Conservation (phyloP, 257 asterid genomes). For the Ophiorrhiza pumila region DNA sequence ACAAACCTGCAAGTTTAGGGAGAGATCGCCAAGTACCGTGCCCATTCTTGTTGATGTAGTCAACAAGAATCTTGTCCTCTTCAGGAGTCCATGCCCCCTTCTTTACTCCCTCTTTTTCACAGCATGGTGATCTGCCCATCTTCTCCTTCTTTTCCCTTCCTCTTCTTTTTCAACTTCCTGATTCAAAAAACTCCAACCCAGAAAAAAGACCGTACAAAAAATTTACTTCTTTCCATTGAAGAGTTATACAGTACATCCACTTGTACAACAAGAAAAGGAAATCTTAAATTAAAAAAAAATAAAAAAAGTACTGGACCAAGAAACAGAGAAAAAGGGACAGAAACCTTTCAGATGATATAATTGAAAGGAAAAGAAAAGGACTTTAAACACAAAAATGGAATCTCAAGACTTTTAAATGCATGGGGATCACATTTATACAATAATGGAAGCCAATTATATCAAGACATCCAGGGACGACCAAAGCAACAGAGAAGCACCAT, state of each 20-base stretch:
- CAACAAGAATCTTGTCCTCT: conserved; percentile 71
- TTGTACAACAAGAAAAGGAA: background rate
- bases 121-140: conserved; percentile 48
- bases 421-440: conserved; percentile 33
- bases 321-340: conserved; percentile 9
- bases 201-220: conserved; percentile 1
- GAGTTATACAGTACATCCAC: conserved; percentile 5
- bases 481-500: conserved; percentile 20
- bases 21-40: conserved; percentile 65
- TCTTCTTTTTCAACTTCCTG: conserved; percentile 31
- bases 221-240: background rate
- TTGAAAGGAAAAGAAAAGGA: conserved; percentile 21
- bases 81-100: conserved; percentile 71
- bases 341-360: conserved; percentile 15
- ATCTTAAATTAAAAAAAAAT: background rate
- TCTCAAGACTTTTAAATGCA: conserved; percentile 43
- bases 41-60: conserved; percentile 55
- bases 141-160: conserved; percentile 17
- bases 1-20: conserved; percentile 63
- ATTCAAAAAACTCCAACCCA: conserved; percentile 19
- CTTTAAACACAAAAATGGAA: conserved; percentile 21
- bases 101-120: conserved; percentile 47
- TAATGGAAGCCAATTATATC: conserved; percentile 34
- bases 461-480: conserved; percentile 21
- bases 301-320: background rate